Evolutionary conservation across 352 stramenopile species (phyloP).

Genomic region (Phytophthora macrochlamydospora): DNA sequence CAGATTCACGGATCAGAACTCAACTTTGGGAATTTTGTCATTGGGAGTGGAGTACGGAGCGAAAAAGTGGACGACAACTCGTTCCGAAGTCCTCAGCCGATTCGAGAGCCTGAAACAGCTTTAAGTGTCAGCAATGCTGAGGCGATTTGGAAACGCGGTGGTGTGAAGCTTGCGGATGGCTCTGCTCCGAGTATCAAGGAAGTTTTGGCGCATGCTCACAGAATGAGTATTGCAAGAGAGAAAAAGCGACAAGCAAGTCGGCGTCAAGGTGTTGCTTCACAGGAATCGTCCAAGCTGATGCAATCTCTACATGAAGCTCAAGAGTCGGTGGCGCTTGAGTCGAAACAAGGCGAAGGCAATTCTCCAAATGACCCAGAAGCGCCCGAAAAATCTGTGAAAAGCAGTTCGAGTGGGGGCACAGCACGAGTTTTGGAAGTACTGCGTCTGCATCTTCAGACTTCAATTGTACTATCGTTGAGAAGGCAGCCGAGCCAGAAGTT

Average conservation of each 20-base stretch:
- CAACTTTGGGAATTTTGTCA: slow-evolving; percentile 49
- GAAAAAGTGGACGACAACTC: neutral
- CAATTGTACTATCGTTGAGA: too few relatives aligned
- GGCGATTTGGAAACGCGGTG: slow-evolving; percentile 61
- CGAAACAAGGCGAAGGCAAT: neutral
- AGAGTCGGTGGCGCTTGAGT: neutral
- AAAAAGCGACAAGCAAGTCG: slow-evolving; percentile 14
- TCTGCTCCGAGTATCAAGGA: slow-evolving; percentile 31
- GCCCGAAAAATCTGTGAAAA: neutral
- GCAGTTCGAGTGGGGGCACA: neutral
- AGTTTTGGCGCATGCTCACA: slow-evolving; percentile 24
- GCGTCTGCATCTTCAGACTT: slow-evolving; percentile 3
- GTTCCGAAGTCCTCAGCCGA: neutral
- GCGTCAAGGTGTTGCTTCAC: neutral
- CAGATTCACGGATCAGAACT: slow-evolving; percentile 31
- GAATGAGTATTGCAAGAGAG: slow-evolving; percentile 15
- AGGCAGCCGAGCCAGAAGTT: too few relatives aligned
- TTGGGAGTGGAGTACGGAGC: slow-evolving; percentile 1
- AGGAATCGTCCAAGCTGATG: neutral
- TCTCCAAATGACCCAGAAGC: neutral
- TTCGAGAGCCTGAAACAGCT: neutral
- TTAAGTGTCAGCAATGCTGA: slow-evolving; percentile 17
- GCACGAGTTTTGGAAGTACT: slow-evolving; percentile 2
- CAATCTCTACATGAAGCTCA: neutral
- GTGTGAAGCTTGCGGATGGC: slow-evolving; percentile 6